phyloP scores from a whole-genome alignment of 208 protist genomes.

The Lotmaria passim region DNA sequence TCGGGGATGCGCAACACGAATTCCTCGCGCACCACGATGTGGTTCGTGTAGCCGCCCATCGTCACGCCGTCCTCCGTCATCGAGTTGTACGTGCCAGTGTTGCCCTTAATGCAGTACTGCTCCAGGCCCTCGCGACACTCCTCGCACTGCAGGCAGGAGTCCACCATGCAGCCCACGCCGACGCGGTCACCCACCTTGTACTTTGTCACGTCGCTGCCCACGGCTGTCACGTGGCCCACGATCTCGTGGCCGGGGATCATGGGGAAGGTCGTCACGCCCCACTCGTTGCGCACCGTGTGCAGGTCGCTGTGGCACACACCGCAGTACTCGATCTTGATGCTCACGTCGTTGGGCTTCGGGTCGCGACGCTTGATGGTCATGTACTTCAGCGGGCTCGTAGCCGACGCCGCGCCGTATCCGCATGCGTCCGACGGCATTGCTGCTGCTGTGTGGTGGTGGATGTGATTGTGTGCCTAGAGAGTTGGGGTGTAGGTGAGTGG shows the following conservation, averaged over 20 bases:
- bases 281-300: conserved; percentile 68
- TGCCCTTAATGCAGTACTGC: conserved; percentile 73
- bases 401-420: conserved; percentile 44
- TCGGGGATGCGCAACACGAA: conserved; percentile 76
- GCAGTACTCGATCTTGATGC: conserved; percentile 81
- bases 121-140: conserved; percentile 71
- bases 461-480: too few species aligned
- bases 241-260: conserved; percentile 84
- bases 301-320: conserved; percentile 89
- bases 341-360: conserved; percentile 51
- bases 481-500: not conserved
- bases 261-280: conserved; percentile 56
- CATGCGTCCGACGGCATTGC: conserved; percentile 39
- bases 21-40: conserved; percentile 68
- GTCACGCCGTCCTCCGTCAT: conserved; percentile 43
- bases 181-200: conserved; percentile 85
- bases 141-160: conserved; percentile 75
- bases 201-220: conserved; percentile 71
- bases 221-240: conserved; percentile 64
- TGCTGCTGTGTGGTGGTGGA: not conserved
- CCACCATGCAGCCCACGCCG: conserved; percentile 90
- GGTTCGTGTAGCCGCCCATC: conserved; percentile 73
- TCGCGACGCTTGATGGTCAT: conserved; percentile 52
- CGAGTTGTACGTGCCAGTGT: conserved; percentile 64
- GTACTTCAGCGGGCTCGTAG: conserved; percentile 45